Percentiles rank a stretch among this genome's conserved stretches.
Conservation (phyloP, 257 asterid genomes). For the Jacaranda mimosifolia region DNA sequence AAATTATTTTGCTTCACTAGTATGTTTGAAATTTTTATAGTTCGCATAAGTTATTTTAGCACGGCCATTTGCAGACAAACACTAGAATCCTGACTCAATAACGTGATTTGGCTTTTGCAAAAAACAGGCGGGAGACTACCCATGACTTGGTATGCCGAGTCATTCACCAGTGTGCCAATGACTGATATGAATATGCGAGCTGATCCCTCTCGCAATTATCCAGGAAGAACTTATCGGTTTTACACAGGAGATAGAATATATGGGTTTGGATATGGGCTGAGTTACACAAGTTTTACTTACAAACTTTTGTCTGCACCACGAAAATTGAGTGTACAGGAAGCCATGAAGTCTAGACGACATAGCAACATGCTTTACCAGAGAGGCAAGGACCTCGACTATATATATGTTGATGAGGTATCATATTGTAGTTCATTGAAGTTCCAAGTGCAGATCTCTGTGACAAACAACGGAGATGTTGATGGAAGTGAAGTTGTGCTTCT, state of each 20-base stretch:
- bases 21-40: background rate
- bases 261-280: conserved; percentile 83
- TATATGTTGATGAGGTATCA: conserved; percentile 57
- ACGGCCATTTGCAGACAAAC: background rate
- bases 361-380: conserved; percentile 46
- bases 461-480: conserved; percentile 64
- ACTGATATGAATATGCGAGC: conserved; percentile 93
- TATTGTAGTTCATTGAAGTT: conserved; percentile 65
- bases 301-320: conserved; percentile 67
- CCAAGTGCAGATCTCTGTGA: conserved; percentile 63
- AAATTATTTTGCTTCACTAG: too few species aligned
- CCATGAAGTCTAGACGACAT: conserved; percentile 32
- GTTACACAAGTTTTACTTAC: conserved; percentile 71
- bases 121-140: conserved; percentile 81
- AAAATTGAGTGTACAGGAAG: conserved; percentile 53
- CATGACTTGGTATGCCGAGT: conserved; percentile 92
- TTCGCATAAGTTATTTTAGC: background rate
- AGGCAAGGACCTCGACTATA: conserved; percentile 39
- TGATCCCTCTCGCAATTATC: conserved; percentile 77
- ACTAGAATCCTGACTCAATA: background rate
- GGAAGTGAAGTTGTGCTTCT: conserved; percentile 77
- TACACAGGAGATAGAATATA: conserved; percentile 75
- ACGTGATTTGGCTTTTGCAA: conserved; percentile 9
- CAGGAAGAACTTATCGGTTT: conserved; percentile 91
- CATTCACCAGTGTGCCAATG: conserved; percentile 84